Evolutionary conservation across 371 early-diverging fungal genomes (phyloP), one percentile per base, ranked within the genome.

Genomic region (Apophysomyces trapeziformis): DNA sequence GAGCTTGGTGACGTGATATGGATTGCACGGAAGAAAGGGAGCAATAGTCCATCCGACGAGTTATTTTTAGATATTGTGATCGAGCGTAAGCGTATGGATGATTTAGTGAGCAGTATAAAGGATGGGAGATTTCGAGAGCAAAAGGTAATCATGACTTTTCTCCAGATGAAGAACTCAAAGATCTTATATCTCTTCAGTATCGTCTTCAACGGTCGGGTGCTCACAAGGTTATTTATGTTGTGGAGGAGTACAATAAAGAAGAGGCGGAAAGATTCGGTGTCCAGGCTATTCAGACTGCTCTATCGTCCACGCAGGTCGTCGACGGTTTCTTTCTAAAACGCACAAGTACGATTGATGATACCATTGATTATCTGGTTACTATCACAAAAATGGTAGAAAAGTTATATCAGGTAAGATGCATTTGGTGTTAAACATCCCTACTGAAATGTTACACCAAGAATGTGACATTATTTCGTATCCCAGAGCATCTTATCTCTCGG

Each of bases 101-200:
- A 99, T 78, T 76, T 99, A 57, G 87, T 93, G 1, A 70, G 82
- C 0, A 95, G 96, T 75, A 97, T 99, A 65, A 91, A 92, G 44
- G 99, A 99, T 74, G 97, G 98, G 1, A 86, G 99, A 35, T 98
- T 90, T 76, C 84, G 80, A 21, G 99, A 99, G 69, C 99, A 99
- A 84, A 99, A 99, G 85, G 88, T 89, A 64, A 43, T 6, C 9
- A 46, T 47, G 21, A 37, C 58, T 21, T 11, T n/a, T 37, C 26
- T 26, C 1, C 3, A 2, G 32, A 26, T 26, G 32, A 26, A 3
- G 3, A 26, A 21, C 36, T 54, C 47, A 36, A 12, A 54, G 16
- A 26, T 38, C 54, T 2, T 9, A 4, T 39, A 16, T 60, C 11
- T 45, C 36, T 14, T 9, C 73, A 91, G 89, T 81, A 87, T 66